phyloP scores from a whole-genome alignment of 352 stramenopile genomes.

The Pythium graminicola region DNA sequence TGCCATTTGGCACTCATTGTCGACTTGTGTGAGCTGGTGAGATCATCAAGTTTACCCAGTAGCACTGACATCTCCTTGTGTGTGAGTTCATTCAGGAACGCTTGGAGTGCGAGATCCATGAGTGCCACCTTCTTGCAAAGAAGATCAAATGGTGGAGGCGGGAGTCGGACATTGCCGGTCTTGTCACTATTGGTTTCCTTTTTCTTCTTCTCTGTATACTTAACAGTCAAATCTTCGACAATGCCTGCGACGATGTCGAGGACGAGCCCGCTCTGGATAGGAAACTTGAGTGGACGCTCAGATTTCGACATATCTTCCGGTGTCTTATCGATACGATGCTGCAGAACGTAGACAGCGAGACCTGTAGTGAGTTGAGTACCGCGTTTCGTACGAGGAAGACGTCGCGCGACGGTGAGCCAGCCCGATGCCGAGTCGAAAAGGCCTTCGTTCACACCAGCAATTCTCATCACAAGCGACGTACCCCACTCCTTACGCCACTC shows the following conservation, averaged over 20 bases:
- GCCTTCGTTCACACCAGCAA: conserved; percentile 65
- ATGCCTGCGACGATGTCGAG: conserved; percentile 75
- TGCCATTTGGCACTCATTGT: conserved; percentile 82
- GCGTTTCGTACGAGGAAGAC: conserved; percentile 60
- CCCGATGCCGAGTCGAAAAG: conserved; percentile 69
- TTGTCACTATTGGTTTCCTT: conserved; percentile 26
- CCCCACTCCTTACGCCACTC: conserved; percentile 78
- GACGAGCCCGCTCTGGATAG: conserved; percentile 66
- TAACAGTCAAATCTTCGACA: conserved; percentile 66
- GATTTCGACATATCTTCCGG: conserved; percentile 34
- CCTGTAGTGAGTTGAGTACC: conserved; percentile 72
- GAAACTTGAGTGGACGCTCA: conserved; percentile 73
- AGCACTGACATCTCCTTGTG: conserved; percentile 63
- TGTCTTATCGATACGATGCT: conserved; percentile 69
- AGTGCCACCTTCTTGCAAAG: conserved; percentile 79
- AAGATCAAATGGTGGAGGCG: conserved; percentile 50
- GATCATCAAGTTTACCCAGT: conserved; percentile 59
- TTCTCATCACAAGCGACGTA: conserved; percentile 66
- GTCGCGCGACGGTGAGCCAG: conserved; percentile 67
- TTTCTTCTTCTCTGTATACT: conserved; percentile 60
- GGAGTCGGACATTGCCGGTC: background rate
- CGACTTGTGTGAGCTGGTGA: conserved; percentile 67
- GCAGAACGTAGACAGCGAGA: conserved; percentile 69
- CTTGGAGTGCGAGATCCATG: conserved; percentile 76
- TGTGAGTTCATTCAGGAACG: conserved; percentile 69